Conservation (phyloP, 2,329 filamentous ascomycete species). For the Aspergillus carbonarius region DNA sequence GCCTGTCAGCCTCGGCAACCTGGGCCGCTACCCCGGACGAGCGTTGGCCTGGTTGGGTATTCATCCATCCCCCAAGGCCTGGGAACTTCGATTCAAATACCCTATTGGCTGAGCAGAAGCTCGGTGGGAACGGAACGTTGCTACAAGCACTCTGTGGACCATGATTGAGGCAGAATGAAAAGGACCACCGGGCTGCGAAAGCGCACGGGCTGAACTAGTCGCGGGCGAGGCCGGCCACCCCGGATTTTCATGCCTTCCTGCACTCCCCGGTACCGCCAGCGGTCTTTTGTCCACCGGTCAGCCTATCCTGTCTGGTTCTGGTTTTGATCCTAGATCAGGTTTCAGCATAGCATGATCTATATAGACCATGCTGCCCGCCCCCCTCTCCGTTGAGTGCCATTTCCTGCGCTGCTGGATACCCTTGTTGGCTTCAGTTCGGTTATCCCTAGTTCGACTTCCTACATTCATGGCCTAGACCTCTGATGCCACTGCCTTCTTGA, state of each 20-base stretch:
- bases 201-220: slow-evolving; percentile 3
- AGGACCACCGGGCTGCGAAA: neutral
- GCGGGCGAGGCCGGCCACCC: slow-evolving; percentile 9
- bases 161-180: slow-evolving; percentile 13
- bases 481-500: neutral
- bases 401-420: neutral
- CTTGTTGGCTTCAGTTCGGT: neutral
- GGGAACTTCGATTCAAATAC: neutral
- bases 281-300: slow-evolving; percentile 2
- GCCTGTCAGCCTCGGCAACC: slow-evolving; percentile 3
- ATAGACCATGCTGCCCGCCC: neutral
- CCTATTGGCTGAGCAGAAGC: slow-evolving; percentile 4
- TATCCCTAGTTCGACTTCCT: no score
- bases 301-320: neutral
- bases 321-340: neutral
- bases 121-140: neutral
- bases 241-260: slow-evolving; percentile 11
- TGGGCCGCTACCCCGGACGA: slow-evolving; percentile 9
- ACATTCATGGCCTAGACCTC: neutral
- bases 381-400: neutral
- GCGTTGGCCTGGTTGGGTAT: neutral
- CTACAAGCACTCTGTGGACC: neutral
- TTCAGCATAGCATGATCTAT: neutral
- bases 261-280: neutral
- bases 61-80: neutral